Conservation (phyloP, 192 early-diverging fungal species). For the Entophlyctis helioformis region DNA sequence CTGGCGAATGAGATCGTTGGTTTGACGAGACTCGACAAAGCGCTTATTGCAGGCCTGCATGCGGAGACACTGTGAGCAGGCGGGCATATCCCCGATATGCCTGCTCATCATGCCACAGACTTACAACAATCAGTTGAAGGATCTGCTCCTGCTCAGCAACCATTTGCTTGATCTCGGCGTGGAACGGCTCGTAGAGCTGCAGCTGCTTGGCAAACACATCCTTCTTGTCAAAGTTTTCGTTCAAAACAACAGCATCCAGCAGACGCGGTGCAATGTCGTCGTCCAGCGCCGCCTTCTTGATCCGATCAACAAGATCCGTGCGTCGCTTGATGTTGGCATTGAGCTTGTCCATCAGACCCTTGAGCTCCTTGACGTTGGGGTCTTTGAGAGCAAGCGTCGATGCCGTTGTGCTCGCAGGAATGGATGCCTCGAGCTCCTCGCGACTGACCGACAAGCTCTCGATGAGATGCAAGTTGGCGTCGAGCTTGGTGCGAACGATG, state of each 20-base stretch:
- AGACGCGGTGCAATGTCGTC: slow-evolving; percentile 61
- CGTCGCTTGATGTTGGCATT: slow-evolving; percentile 45
- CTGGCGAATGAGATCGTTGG: slow-evolving; percentile 41
- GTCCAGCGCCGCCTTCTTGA: slow-evolving; percentile 50
- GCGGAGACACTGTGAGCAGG: not conserved
- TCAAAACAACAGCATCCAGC: slow-evolving; percentile 7
- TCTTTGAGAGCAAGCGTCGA: slow-evolving; percentile 46
- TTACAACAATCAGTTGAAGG: slow-evolving; percentile 35
- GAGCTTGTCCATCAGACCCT: slow-evolving; percentile 42
- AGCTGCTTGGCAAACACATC: slow-evolving; percentile 60
- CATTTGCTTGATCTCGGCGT: slow-evolving; percentile 41
- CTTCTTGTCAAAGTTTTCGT: slow-evolving; percentile 26
- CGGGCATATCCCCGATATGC: not conserved
- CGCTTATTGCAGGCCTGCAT: slow-evolving; percentile 29
- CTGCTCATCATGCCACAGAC: not conserved
- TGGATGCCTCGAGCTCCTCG: slow-evolving; percentile 32
- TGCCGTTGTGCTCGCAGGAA: slow-evolving; percentile 47
- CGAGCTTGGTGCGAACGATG: slow-evolving; percentile 42
- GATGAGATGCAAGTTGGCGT: slow-evolving; percentile 45
- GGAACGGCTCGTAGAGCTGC: slow-evolving; percentile 57
- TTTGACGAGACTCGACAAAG: slow-evolving; percentile 53
- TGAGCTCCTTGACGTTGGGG: slow-evolving; percentile 48
- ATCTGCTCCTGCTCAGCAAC: slow-evolving; percentile 50
- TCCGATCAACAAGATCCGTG: slow-evolving; percentile 46
- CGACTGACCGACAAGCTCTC: slow-evolving; percentile 28